Base-by-base conservation (phyloP, 768 basidiomycete genomes). In the Leccinum subtestaceum region DNA sequence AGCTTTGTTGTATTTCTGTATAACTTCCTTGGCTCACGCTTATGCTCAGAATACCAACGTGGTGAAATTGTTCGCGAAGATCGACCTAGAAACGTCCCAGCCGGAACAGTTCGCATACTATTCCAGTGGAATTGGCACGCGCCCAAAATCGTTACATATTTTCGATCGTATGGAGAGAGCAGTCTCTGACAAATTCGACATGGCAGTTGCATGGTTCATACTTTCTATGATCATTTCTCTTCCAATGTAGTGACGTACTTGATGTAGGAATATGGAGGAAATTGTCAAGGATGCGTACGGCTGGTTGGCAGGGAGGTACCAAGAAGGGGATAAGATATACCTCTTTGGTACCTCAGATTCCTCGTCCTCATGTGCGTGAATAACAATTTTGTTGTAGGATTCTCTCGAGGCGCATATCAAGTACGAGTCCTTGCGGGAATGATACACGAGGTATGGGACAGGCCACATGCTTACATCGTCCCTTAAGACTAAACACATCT, bases 371-470 rank as follows among this genome's bases (percentile, higher is more conserved):
- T 15, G 17, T 23, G 49, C 1, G 46, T 12, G 11, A 27, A 13
- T 49, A 12, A 53, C 27, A 2, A 29, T 47, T 2, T 1, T 5
- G 10, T 8, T 27, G 0, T 25, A 74, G 74, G 74, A 29, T 81
- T 81, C 59, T 79, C 79, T 31, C 72, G 80, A 29, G 79, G 80
- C 23, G 76, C 77, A 31, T 77, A 77, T 59, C 73, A 76, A 55
- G 76, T 75, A 0, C 71, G 79, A 9, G 74, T 73, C 2, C 69
- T 78, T 8, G 75, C 77, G 0, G 79, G 70, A 8, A 78, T 80
- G 78, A 70, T 79, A 10, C 57, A 76, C 19, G 70, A 73, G 63
- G 76, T 77, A 34, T 12, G 53, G 0, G 11, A 0, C 9, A 15
- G 31, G 34, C 12, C 1, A 15, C 21, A 23, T 27, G 8, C 13